Evolutionary conservation across 768 basidiomycete genomes (phyloP), one percentile per base, ranked within the genome.

Genomic region (Suillus weaverae): DNA sequence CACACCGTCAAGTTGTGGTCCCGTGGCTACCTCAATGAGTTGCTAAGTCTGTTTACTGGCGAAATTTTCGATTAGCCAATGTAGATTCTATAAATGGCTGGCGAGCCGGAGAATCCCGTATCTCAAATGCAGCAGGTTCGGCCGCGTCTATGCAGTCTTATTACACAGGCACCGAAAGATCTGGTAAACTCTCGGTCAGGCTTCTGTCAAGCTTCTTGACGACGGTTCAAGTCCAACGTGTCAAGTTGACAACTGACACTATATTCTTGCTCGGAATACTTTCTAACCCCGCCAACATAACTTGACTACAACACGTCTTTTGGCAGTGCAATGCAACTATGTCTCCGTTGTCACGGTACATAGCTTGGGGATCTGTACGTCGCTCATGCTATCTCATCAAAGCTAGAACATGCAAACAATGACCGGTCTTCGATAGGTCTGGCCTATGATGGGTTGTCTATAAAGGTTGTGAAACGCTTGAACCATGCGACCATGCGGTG

Each of bases 401-500:
- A 46, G 4, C 44, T 46, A 22, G n/a, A 46, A 44, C 44, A 46
- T 20, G 10, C 44, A 46, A n/a, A 44, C 22, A 22, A 22, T 13
- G 44, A n/a, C n/a, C 11, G 2, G 5, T 22, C 2, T 46, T 22
- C n/a, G n/a, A 11, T 22, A 46, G n/a, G n/a, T 26, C 44, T 46
- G 44, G n/a, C 44, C n/a, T 20, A 43, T n/a, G 62, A 54, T 32
- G 33, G 14, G 35, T n/a, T 36, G 30, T 70, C 44, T 72, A 72
- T 51, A 18, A 10, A 18, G 26, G 50, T 16, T 32, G 16, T 51
- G 16, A 32, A 51, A 51, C 50, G 14, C 4, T 30, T 73, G 69
- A 84, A 84, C 82, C 83, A 85, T 4, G 65, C 71, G 14, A 81
- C 66, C n/a, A 84, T 73, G 59, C 80, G 78, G 2, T 78, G 73